Evolutionary conservation across 2,329 filamentous ascomycete genomes (phyloP).

Genomic region (Neopestalotiopsis sp.): DNA sequence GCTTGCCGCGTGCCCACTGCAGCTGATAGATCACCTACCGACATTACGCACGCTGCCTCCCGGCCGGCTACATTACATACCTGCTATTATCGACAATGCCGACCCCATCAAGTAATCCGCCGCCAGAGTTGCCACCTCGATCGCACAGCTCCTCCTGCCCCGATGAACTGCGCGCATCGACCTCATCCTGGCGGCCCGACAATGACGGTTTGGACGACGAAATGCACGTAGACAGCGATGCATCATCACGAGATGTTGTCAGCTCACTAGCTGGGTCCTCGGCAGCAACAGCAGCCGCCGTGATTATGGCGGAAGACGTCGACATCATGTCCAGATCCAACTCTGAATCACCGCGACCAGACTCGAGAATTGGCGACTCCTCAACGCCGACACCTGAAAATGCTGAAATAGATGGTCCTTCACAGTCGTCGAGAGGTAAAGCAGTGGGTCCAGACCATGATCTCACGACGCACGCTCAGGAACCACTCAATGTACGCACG

Average conservation of each 20-base stretch:
- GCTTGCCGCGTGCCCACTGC: constrained; percentile 9
- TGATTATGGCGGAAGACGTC: constrained; percentile 20
- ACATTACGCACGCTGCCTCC: neutral
- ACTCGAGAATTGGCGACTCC: constrained; percentile 27
- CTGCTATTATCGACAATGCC: constrained; percentile 31
- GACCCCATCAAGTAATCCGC: constrained; percentile 36
- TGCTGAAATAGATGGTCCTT: constrained; percentile 22
- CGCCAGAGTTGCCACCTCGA: constrained; percentile 33
- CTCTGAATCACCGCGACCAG: constrained; percentile 34
- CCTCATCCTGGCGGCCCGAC: constrained; percentile 30
- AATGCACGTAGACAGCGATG: constrained; percentile 33
- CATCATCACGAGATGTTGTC: constrained; percentile 31
- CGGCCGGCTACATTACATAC: neutral
- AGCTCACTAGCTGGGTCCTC: constrained; percentile 25
- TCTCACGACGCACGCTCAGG: constrained; percentile 25
- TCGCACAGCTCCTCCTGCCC: constrained; percentile 39
- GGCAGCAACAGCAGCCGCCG: neutral
- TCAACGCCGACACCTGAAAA: constrained; percentile 27
- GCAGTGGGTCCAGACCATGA: constrained; percentile 12
- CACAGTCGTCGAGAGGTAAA: constrained; percentile 22
- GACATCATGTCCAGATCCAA: constrained; percentile 30
- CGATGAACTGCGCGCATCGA: constrained; percentile 32
- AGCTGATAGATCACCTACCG: neutral
- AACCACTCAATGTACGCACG: constrained; percentile 19
- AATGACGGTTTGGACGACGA: constrained; percentile 29